phyloP scores from a whole-genome alignment of 2,329 filamentous ascomycete species.

The Piedraia hortae region DNA sequence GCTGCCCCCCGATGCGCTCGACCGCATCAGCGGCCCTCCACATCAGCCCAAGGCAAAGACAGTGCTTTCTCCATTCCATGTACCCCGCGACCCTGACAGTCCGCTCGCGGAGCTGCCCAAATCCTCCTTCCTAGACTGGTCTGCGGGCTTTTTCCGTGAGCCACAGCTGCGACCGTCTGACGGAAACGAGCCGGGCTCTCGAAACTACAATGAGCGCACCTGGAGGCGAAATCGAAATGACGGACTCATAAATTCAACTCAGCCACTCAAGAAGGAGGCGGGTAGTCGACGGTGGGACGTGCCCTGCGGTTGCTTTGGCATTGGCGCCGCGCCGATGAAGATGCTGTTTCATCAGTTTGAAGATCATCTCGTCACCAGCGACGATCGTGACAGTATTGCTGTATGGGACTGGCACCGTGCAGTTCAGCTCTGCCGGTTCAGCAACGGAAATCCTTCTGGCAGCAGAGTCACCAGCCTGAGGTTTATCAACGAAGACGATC shows the following conservation, averaged over 20 bases:
- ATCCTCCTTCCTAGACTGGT: conserved; percentile 81
- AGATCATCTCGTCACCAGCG: conserved; percentile 75
- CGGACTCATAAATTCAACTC: conserved; percentile 68
- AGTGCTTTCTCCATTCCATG: conserved; percentile 53
- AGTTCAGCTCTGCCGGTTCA: conserved; percentile 54
- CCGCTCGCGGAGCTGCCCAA: too few species aligned
- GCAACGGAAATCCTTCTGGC: conserved; percentile 73
- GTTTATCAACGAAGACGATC: conserved; percentile 96
- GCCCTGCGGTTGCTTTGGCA: conserved; percentile 59
- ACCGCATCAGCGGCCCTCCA: conserved; percentile 20
- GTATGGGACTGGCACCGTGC: conserved; percentile 82
- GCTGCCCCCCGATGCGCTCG: conserved; percentile 46
- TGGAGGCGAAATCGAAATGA: conserved; percentile 89
- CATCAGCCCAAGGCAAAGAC: conserved; percentile 45
- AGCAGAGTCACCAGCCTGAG: conserved; percentile 85
- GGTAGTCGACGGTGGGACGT: conserved; percentile 70
- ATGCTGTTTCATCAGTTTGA: conserved; percentile 97
- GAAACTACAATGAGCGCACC: conserved; percentile 81
- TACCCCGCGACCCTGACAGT: conserved; percentile 36
- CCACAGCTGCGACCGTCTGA: conserved; percentile 95
- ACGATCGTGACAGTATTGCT: conserved; percentile 66
- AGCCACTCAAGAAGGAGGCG: conserved; percentile 73
- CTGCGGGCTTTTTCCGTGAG: conserved; percentile 86
- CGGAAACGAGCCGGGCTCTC: conserved; percentile 82
- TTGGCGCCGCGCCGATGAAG: conserved; percentile 65